Evolutionary conservation across 2,329 filamentous ascomycete genomes (phyloP), one percentile per base, ranked within the genome.

Genomic region (Fusarium sp.): DNA sequence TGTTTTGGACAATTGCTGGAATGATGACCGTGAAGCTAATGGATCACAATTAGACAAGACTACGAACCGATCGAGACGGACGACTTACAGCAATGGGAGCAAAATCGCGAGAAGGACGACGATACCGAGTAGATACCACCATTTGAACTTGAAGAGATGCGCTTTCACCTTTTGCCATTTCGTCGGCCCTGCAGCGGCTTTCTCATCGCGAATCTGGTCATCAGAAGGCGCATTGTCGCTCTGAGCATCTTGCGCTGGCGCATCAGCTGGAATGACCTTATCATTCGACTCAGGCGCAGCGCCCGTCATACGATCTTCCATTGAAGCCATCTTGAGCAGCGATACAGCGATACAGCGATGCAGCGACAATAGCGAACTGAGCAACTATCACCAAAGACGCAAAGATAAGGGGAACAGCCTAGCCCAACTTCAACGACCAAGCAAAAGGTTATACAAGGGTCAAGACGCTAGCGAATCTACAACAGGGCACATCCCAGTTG

Each of bases 21-120:
- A 86, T 78, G 10, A 83, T 81, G 20, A 84, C 78, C 22, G 80
- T 75, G 75, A 86, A 86, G 30, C 84, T 85, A 25, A 20, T 8
- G n/a, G 15, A 6, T 18, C 12, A 3, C 0, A 5, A 12, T 53
- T 11, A 53, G 34, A 41, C 7, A n/a, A 7, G 11, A 12, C 3
- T 8, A 38, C 18, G 34, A 12, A 15, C 13, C 13, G 8, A 8
- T 5, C 2, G 4, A 10, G 15, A 12, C 6, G 4, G 22, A 5
- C 3, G 16, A 79, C 83, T 77, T 76, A 85, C 84, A 85, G 66
- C 20, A 85, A 71, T 1, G 84, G 84, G 6, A 85, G 63, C 6
- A 85, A 69, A 24, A 85, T 84, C 8, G 80, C 80, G 3, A 84
- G 77, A 8, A 85, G 78, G 29, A 84, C 74, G 32, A 83, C 69